Evolutionary conservation across 495 filamentous ascomycete genomes (phyloP).

Genomic region (Aeminium ludgeri): DNA sequence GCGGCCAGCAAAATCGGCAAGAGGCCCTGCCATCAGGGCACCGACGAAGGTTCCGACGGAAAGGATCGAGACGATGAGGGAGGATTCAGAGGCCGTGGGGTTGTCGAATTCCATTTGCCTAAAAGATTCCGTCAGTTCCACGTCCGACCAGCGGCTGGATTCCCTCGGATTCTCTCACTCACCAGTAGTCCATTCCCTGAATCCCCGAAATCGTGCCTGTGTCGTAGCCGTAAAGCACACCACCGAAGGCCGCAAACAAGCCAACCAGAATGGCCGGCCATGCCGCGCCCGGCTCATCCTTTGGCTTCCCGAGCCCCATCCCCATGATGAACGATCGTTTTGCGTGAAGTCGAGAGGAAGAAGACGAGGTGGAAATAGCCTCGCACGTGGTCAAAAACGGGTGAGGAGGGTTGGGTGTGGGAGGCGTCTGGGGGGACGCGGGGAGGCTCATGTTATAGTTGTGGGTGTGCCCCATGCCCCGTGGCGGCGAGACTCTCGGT

Average conservation of each 20-base stretch:
- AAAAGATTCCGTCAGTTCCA: constrained; percentile 20
- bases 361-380: no score
- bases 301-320: constrained; percentile 5
- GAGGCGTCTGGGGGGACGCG: no score
- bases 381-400: no score
- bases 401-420: no score
- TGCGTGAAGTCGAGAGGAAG: no score
- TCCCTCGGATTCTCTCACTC: constrained; percentile 8
- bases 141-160: not conserved
- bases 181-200: constrained; percentile 65
- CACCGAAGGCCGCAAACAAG: constrained; percentile 73
- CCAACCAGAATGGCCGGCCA: constrained; percentile 71
- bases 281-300: constrained; percentile 12
- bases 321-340: no score
- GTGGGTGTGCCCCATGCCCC: no score
- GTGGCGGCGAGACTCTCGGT: no score
- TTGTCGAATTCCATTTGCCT: not conserved
- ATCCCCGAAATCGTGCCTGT: constrained; percentile 83
- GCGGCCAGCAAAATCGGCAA: constrained; percentile 25
- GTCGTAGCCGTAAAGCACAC: constrained; percentile 77
- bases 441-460: no score
- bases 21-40: constrained; percentile 25
- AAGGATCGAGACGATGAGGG: constrained; percentile 21
- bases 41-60: constrained; percentile 28
- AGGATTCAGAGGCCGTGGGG: constrained; percentile 14